Base-by-base conservation (phyloP, 2,329 filamentous ascomycete species). In the Colletotrichum sp. region DNA sequence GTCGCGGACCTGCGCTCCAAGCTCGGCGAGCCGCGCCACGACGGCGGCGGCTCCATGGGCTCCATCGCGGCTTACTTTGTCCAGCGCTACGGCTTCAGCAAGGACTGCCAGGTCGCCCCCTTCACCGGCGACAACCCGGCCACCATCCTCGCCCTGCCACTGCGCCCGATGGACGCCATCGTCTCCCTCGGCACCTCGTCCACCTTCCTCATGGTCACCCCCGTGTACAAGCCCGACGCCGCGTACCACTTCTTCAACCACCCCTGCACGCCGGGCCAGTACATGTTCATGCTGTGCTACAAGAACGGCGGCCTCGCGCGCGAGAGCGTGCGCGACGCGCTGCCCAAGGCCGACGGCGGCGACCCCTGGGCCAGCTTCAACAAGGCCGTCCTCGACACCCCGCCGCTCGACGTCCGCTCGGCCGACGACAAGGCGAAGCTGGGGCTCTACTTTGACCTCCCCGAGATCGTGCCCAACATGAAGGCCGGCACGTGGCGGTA, bases 261-360 rank as follows among this genome's bases (percentile, higher is more conserved):
- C 85, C 97, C 97, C 2, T 97, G 96, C 59, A 98, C 95, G 1
- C 87, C 93, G 0, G 95, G 94, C 2, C 91, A 98, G 75, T 98
- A 98, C 90, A 98, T 99, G 97, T 98, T 99, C 86, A 99, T 99
- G 97, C 92, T 99, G 43, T 99, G 97, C 89, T 99, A 98, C 89
- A 98, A 98, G 86, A 99, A 99, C 85, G 97, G 97, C 79, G 96
- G 96, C 3, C 92, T 98, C 2, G 96, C 97, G 3, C 94, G 97
- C 59, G 97, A 99, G 83, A 93, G 94, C 80, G 92, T 98, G 77
- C 94, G 97, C 70, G 95, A 99, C 82, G 89, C 91, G 0, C 91
- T 98, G 68, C 94, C 95, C 55, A 84, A 86, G 26, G 85, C 86
- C 30, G 83, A 87, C 12, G 82, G 84, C 34, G 78, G 84, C 6